Evolutionary conservation across 2,329 filamentous ascomycete genomes (phyloP).

Genomic region (Lachnellula hyalina): DNA sequence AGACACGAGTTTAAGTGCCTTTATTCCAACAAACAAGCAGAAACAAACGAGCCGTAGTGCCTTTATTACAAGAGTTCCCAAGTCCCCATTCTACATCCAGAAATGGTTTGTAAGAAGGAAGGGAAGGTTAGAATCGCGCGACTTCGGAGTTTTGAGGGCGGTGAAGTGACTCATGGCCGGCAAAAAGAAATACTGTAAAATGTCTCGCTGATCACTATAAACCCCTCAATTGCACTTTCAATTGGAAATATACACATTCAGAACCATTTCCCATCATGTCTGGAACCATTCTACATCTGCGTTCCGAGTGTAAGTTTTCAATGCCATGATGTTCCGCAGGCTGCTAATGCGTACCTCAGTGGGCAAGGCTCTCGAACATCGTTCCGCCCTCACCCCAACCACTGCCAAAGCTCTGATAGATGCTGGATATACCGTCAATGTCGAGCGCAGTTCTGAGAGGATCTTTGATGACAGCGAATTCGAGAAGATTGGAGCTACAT

Average conservation of each 20-base stretch:
- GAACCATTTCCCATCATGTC: slow-evolving; percentile 26
- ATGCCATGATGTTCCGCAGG: slow-evolving; percentile 16
- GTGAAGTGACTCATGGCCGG: slow-evolving; percentile 13
- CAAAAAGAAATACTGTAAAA: slow-evolving; percentile 12
- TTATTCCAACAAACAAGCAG: background rate
- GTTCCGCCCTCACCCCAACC: slow-evolving; percentile 34
- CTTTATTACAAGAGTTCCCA: too few relatives aligned
- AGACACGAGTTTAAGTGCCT: too few relatives aligned
- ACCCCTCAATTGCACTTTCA: slow-evolving; percentile 9
- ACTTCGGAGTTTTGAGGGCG: slow-evolving; percentile 9
- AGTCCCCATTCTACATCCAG: too few relatives aligned
- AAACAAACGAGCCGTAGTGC: too few relatives aligned
- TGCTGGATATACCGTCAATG: slow-evolving; percentile 62
- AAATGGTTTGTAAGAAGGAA: background rate
- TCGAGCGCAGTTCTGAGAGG: slow-evolving; percentile 62
- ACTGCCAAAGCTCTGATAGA: slow-evolving; percentile 58
- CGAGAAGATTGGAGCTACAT: slow-evolving; percentile 54
- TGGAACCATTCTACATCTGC: slow-evolving; percentile 33
- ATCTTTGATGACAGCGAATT: slow-evolving; percentile 62
- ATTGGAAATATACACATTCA: slow-evolving; percentile 10
- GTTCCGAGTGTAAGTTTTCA: slow-evolving; percentile 34
- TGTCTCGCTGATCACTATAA: background rate
- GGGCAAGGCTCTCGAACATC: slow-evolving; percentile 38
- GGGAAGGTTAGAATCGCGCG: background rate
- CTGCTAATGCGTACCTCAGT: slow-evolving; percentile 27